Evolutionary conservation across 495 filamentous ascomycete species (phyloP).

Genomic region (Talaromyces liani): DNA sequence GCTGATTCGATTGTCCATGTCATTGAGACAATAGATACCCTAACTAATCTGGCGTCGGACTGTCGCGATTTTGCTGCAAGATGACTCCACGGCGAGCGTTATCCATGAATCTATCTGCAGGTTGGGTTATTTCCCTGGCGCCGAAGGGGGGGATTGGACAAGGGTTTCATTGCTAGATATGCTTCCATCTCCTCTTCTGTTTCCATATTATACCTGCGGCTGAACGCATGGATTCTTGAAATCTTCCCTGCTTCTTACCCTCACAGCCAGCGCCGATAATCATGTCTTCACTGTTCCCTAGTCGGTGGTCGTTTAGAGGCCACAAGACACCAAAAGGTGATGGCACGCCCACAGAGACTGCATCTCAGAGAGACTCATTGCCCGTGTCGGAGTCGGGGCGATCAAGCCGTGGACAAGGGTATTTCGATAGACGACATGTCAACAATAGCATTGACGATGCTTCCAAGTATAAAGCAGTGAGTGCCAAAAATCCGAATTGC

Average conservation of each 20-base stretch:
- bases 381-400: not conserved
- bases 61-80: not conserved
- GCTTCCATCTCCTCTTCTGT: not conserved
- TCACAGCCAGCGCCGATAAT: not conserved
- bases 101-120: slow-evolving; percentile 3
- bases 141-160: not conserved
- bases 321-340: not conserved
- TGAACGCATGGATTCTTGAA: not conserved
- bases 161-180: not conserved
- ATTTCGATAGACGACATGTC: not conserved
- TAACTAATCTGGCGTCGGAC: not conserved
- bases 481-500: not conserved
- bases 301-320: slow-evolving; percentile 2
- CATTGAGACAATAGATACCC: not conserved
- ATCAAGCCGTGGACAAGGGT: slow-evolving; percentile 4
- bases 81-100: not conserved
- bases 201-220: slow-evolving; percentile 1
- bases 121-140: not conserved
- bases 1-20: not conserved
- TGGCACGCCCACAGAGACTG: not conserved
- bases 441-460: slow-evolving; percentile 9
- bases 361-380: slow-evolving; percentile 6
- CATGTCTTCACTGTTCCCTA: slow-evolving; percentile 5
- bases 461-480: slow-evolving; percentile 7
- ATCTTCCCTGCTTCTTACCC: not conserved